Evolutionary conservation across 495 filamentous ascomycete genomes (phyloP), one percentile per base, ranked within the genome.

Genomic region (Baudoinia panamericana): DNA sequence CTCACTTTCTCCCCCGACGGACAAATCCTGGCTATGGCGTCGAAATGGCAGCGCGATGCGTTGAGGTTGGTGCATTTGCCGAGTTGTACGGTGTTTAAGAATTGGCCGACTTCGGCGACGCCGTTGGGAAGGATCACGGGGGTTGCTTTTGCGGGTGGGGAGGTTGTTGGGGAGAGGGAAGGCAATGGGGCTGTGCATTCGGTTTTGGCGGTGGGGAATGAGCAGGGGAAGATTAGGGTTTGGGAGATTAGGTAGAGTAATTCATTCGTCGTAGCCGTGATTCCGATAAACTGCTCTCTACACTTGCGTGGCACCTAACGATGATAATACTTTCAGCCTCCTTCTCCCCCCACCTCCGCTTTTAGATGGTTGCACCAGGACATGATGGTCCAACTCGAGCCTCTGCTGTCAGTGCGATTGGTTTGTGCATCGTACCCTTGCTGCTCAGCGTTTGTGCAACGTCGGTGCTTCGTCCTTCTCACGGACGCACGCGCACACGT

Each of bases 91-190:
- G 85, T 95, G 12, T 97, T 90, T 67, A 75, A 74, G 52, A 96
- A 97, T 61, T 97, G 90, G 90, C 90, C 90, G 16, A 97, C 90
- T 28, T 71, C 72, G 27, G 73, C 77, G 57, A 97, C 90, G 39
- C 88, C 92, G 8, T 55, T 97, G 43, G 92, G 92, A 0, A 69
- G 84, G 23, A 76, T 96, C 37, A 82, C 80, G 3, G 70, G 76
- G 1, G 75, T 94, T 31, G 80, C 83, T 15, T 85, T 87, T 51
- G 30, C 51, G 41, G 58, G 48, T 2, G 40, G 50, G 16, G 43
- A 37, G 17, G 35, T 41, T 11, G 46, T 50, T 9, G 41, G 30
- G 21, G 44, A 31, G 10, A 26, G 30, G 24, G 27, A 27, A 19
- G 30, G 22, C 18, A 25, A 24, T 5, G 36, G 20, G 26, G 72